phyloP scores from a whole-genome alignment of 495 filamentous ascomycete species.

The Endocarpon pusillum region DNA sequence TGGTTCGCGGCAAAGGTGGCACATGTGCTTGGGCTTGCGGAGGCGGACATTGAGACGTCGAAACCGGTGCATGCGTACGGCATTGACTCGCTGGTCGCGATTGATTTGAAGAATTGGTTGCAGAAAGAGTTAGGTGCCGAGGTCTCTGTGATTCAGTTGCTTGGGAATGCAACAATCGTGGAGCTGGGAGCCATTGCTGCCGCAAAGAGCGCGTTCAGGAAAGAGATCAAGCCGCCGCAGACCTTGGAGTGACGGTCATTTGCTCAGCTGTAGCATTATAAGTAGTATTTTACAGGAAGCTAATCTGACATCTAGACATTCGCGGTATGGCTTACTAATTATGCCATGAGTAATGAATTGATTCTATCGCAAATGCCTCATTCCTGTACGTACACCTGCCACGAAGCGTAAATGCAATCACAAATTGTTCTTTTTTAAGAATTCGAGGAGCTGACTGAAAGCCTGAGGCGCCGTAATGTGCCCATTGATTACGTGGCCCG shows the following conservation, averaged over 20 bases:
- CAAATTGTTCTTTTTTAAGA: not conserved
- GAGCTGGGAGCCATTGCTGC: not conserved
- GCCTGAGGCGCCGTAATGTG: not conserved
- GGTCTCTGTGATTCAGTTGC: slow-evolving; percentile 26
- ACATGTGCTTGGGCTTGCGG: not conserved
- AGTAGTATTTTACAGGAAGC: not conserved
- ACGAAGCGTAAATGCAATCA: not conserved
- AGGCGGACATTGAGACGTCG: not conserved
- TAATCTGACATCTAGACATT: not conserved
- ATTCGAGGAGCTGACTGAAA: not conserved
- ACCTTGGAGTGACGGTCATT: not conserved
- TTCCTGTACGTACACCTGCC: not conserved
- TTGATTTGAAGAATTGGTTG: slow-evolving; percentile 20
- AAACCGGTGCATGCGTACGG: slow-evolving; percentile 10
- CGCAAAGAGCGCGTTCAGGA: not conserved
- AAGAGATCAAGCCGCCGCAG: not conserved
- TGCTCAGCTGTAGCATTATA: not conserved
- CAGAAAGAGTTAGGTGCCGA: slow-evolving; percentile 14
- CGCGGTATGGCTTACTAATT: not conserved
- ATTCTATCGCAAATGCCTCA: not conserved
- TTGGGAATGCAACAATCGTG: slow-evolving; percentile 8
- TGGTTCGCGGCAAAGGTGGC: not conserved
- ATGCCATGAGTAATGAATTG: not conserved
- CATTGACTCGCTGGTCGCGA: slow-evolving; percentile 17
- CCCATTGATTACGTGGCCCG: not conserved